Base-by-base conservation (phyloP, 106 monocot genomes). In the Ottelia alismoides region DNA sequence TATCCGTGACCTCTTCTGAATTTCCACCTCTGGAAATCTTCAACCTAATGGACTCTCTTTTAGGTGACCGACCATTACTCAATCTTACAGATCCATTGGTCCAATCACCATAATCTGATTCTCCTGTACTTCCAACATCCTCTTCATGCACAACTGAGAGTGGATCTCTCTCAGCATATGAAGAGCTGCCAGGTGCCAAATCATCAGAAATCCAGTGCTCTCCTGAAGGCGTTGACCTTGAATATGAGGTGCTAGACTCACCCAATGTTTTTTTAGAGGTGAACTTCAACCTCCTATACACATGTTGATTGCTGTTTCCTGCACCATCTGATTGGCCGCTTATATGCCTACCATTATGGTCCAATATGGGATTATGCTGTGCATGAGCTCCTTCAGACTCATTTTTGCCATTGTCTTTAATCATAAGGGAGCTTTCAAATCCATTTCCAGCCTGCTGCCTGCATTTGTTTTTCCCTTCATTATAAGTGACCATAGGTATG, bases 181-280 rank as follows among this genome's bases (percentile, higher is more conserved):
- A 28, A 28, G 18, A 18, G 55, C 50, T 28, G 20, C 65, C 48
- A 7, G 59, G 60, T 12, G 52, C 52, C 28, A 67, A 63, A 51
- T 73, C 78, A 59, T 27, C 30, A 25, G 64, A 69, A 53, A 68
- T 65, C 58, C 30, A 53, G 51, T 71, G 64, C 2, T 80, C 74
- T n/a, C n/a, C n/a, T 23, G 27, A 61, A 72, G 51, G 59, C 68
- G 71, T 60, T 31, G 57, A 61, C 31, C 60, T 78, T 14, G 67
- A 55, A 52, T 55, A 65, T 49, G 58, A 70, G 66, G 51, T 55
- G 49, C 45, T 27, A 11, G 27, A 30, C 32, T 66, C 81, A 54
- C 72, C 58, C 20, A n/a, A 43, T 27, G 52, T 72, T 29, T 70
- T 78, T 47, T 72, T 78, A 28, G 89, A 71, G 71, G 69, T 98